phyloP scores from a whole-genome alignment of 148 eudicot genomes.

The Heliamphora exappendiculata region DNA sequence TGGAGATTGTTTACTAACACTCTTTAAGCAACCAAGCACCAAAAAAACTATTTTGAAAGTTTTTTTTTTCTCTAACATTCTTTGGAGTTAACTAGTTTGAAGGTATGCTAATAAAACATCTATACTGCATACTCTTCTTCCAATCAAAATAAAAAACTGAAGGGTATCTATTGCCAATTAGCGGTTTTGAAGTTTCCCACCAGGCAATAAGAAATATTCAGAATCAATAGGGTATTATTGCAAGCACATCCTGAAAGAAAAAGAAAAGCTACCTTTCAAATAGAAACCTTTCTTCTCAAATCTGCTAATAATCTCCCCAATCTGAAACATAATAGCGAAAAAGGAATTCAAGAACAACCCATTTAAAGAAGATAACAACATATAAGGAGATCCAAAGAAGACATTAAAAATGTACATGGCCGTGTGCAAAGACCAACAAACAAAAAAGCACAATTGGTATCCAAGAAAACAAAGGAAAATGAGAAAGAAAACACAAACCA shows the following conservation, averaged over 20 bases:
- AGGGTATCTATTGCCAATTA: neutral
- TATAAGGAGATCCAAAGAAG: neutral
- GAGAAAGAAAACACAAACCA: neutral
- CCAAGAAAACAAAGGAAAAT: neutral
- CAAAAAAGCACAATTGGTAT: neutral
- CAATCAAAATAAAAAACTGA: neutral
- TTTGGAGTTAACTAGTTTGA: neutral
- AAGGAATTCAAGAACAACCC: neutral
- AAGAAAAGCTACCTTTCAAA: conserved; percentile 54
- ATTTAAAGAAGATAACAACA: neutral
- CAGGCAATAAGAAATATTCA: neutral
- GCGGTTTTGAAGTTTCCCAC: neutral
- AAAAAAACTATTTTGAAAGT: too few relatives aligned
- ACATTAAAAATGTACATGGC: neutral
- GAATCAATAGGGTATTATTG: neutral
- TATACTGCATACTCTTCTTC: neutral
- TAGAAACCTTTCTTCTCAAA: conserved; percentile 94
- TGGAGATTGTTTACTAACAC: too few relatives aligned
- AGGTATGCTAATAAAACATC: neutral
- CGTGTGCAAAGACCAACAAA: neutral
- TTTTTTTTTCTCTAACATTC: too few relatives aligned
- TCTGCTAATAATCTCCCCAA: conserved; percentile 85
- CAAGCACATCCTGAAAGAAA: neutral
- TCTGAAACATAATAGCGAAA: conserved; percentile 23
- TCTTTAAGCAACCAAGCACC: neutral